Percentiles rank a stretch among this genome's conserved stretches.
phyloP scores from a whole-genome alignment of 202 grass and related monocot species.

The Hordeum pubiflorum region DNA sequence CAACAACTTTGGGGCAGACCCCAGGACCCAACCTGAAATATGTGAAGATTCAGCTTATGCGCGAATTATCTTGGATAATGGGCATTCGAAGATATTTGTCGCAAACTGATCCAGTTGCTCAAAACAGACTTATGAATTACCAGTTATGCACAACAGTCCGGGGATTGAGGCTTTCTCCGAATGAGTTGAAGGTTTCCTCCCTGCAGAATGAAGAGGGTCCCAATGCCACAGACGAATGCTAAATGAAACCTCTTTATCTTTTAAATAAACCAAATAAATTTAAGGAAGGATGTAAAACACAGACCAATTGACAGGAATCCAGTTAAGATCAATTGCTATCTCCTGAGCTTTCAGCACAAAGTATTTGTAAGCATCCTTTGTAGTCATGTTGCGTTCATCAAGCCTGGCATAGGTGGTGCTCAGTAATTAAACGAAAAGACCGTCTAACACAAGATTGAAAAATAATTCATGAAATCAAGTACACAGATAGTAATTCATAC shows the following conservation, averaged over 20 bases:
- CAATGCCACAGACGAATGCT: neutral
- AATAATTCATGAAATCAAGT: neutral
- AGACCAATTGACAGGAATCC: constrained; percentile 89
- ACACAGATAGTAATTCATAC: constrained; percentile 41
- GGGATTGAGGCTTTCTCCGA: constrained; percentile 76
- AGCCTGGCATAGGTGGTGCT: constrained; percentile 42
- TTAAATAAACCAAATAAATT: neutral
- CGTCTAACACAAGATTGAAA: neutral
- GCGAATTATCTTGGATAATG: neutral
- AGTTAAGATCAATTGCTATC: constrained; percentile 68
- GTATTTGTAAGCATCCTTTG: constrained; percentile 89
- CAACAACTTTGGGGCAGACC: constrained; percentile 83
- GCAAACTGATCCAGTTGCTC: neutral
- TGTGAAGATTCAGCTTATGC: neutral
- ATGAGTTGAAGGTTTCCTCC: constrained; percentile 98
- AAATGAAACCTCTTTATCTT: neutral
- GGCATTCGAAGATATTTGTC: neutral
- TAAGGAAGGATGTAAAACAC: neutral
- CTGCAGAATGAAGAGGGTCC: constrained; percentile 20
- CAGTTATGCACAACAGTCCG: constrained; percentile 87
- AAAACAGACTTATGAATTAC: constrained; percentile 30
- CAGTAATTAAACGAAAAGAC: neutral
- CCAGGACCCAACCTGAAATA: constrained; percentile 73
- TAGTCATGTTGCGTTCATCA: constrained; percentile 67
- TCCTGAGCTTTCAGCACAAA: constrained; percentile 86